A percentile compares a stretch with the other conserved stretches of the same genome.
Conservation (phyloP, 805 yeast species). For the Myxozyma kluyveri region DNA sequence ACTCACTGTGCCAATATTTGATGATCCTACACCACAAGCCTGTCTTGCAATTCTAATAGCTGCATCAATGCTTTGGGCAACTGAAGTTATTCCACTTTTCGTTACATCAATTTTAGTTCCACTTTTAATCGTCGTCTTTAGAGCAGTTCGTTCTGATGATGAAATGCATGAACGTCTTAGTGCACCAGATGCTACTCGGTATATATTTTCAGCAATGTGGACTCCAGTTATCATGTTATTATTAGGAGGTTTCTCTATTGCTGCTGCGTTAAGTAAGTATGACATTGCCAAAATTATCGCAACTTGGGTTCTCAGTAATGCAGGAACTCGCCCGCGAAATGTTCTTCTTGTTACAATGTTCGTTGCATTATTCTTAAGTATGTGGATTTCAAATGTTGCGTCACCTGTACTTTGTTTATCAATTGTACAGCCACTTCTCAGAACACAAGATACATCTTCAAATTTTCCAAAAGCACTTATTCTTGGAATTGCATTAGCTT, state of each 20-base stretch:
- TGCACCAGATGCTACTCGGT: conserved; percentile 71
- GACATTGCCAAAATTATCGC: conserved; percentile 84
- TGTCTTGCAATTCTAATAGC: conserved; percentile 81
- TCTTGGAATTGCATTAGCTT: conserved; percentile 87
- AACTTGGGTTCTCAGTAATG: conserved; percentile 72
- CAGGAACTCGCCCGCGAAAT: conserved; percentile 81
- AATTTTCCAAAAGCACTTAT: conserved; percentile 79
- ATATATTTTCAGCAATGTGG: conserved; percentile 88
- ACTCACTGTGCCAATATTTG: conserved; percentile 43
- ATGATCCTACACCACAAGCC: conserved; percentile 65
- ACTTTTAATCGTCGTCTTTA: conserved; percentile 67
- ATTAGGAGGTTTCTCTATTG: conserved; percentile 90
- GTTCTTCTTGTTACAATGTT: conserved; percentile 78
- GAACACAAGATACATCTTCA: conserved; percentile 77
- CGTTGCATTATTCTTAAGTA: conserved; percentile 79
- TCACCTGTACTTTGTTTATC: conserved; percentile 93
- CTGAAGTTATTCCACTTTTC: conserved; percentile 84
- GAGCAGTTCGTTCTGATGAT: conserved; percentile 59
- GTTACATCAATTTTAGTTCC: conserved; percentile 86
- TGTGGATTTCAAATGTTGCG: conserved; percentile 97
- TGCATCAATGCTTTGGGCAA: conserved; percentile 90
- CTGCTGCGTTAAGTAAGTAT: conserved; percentile 90
- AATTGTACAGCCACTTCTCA: conserved; percentile 81
- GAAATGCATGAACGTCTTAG: conserved; percentile 50
- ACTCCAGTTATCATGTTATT: conserved; percentile 85